Evolutionary conservation across 2,329 filamentous ascomycete species (phyloP).

Genomic region (Fusarium burgessii): DNA sequence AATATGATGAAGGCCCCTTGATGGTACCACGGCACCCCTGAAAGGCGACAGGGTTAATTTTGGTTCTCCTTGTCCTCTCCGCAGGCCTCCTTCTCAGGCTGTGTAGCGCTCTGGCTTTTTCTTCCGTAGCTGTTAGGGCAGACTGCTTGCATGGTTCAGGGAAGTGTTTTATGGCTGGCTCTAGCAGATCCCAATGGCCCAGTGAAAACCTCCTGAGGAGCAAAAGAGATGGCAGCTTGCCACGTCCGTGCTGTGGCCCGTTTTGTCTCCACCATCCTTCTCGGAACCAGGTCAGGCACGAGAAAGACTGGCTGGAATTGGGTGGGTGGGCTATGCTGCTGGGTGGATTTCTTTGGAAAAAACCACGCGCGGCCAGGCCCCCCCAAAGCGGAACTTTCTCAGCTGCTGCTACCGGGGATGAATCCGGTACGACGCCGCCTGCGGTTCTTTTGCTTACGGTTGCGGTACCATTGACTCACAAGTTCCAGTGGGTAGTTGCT

Average conservation of each 20-base stretch:
- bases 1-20: conserved; percentile 26
- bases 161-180: conserved; percentile 29
- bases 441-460: conserved; percentile 18
- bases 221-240: conserved; percentile 37
- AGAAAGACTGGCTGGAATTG: conserved; percentile 19
- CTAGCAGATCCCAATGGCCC: conserved; percentile 41
- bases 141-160: conserved; percentile 34
- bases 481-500: conserved; percentile 20
- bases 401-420: conserved; percentile 31
- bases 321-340: conserved; percentile 6
- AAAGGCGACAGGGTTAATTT: conserved; percentile 24
- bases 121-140: conserved; percentile 27
- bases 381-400: conserved; percentile 26
- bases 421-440: conserved; percentile 35
- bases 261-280: conserved; percentile 27
- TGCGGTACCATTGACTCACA: conserved; percentile 19
- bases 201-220: conserved; percentile 8
- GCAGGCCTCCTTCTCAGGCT: conserved; percentile 21
- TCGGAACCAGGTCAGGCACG: conserved; percentile 27
- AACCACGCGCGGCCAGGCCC: conserved; percentile 39
- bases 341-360: conserved; percentile 30
- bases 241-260: conserved; percentile 41
- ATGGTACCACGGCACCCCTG: conserved; percentile 42
- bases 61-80: conserved; percentile 12
- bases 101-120: conserved; percentile 24